Percentiles rank a stretch among this genome's conserved stretches.
Conservation (phyloP, 306 rosid species). For the Nissolia schottii region DNA sequence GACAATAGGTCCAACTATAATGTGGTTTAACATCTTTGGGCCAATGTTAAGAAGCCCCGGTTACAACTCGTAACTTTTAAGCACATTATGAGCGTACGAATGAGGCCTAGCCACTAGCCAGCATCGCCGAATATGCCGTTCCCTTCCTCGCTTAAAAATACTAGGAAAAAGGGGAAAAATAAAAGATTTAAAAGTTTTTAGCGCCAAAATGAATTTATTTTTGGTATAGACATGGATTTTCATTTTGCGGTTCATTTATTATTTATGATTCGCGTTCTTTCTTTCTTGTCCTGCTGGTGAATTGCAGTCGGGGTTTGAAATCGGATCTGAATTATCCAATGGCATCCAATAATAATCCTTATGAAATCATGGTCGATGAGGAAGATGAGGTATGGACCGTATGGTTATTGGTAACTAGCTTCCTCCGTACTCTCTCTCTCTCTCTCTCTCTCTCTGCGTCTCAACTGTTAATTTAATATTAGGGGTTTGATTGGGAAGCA, state of each 20-base stretch:
- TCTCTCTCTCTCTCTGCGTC: neutral
- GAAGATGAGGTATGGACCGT: constrained; percentile 58
- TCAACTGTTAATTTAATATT: neutral
- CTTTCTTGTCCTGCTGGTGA: neutral
- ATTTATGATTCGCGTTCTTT: neutral
- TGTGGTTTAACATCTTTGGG: too few species aligned
- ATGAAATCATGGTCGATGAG: constrained; percentile 44
- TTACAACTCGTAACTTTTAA: too few species aligned
- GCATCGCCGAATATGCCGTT: too few species aligned
- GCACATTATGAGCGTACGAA: too few species aligned
- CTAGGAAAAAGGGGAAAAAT: too few species aligned
- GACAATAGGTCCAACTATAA: too few species aligned
- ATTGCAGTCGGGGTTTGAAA: neutral
- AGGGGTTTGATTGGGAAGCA: constrained; percentile 92
- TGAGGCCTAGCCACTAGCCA: too few species aligned
- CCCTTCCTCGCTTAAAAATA: too few species aligned
- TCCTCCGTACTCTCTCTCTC: neutral
- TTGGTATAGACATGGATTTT: neutral
- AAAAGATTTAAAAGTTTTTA: too few species aligned
- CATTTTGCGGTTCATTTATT: neutral
- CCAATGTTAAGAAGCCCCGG: too few species aligned
- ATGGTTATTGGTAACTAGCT: neutral
- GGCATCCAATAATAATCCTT: constrained; percentile 40
- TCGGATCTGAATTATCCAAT: constrained; percentile 28
- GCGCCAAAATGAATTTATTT: too few species aligned